Percentiles rank a stretch among this genome's conserved stretches.
These are phyloP conservation scores for Trichoderma cornu-damae DNA, from an alignment of 2,329 filamentous ascomycete genomes.

Conservation along the genomic window DNA sequence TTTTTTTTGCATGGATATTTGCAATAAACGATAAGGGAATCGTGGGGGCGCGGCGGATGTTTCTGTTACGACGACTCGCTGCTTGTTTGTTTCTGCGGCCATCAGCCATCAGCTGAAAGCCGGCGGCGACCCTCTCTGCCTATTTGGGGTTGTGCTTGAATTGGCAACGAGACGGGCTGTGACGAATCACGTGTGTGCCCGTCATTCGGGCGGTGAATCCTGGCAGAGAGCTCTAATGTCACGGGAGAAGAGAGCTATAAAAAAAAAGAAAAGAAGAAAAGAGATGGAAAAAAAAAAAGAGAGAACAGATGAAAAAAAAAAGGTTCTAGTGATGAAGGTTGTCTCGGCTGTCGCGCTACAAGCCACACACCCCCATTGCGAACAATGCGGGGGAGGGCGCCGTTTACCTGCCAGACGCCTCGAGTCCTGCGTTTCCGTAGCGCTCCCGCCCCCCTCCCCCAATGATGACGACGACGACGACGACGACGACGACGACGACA, in stretches of 20 bases:
- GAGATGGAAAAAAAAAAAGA: background rate
- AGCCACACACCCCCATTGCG: background rate
- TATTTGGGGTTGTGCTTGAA: background rate
- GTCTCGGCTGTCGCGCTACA: background rate
- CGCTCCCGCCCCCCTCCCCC: constrained; percentile 2
- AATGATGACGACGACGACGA: too few relatives aligned
- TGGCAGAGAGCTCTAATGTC: background rate
- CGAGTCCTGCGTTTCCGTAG: constrained; percentile 1
- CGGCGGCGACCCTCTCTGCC: too few relatives aligned
- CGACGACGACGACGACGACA: too few relatives aligned
- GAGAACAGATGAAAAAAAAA: background rate
- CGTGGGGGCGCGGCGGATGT: too few relatives aligned
- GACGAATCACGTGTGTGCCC: background rate
- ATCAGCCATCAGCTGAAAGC: too few relatives aligned
- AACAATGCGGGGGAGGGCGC: constrained; percentile 3
- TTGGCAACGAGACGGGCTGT: background rate
- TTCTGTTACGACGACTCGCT: too few relatives aligned
- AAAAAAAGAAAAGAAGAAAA: background rate
- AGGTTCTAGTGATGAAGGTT: background rate
- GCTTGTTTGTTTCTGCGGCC: too few relatives aligned
- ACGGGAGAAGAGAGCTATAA: background rate
- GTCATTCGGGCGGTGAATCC: background rate
- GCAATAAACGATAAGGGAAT: too few relatives aligned
- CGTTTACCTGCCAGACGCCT: constrained; percentile 1
- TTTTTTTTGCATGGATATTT: too few relatives aligned